Percentiles rank a stretch among this genome's conserved stretches.
phyloP scores from a whole-genome alignment of 164 flowering plant genomes.

The Kalanchoe fedtschenkoi region DNA sequence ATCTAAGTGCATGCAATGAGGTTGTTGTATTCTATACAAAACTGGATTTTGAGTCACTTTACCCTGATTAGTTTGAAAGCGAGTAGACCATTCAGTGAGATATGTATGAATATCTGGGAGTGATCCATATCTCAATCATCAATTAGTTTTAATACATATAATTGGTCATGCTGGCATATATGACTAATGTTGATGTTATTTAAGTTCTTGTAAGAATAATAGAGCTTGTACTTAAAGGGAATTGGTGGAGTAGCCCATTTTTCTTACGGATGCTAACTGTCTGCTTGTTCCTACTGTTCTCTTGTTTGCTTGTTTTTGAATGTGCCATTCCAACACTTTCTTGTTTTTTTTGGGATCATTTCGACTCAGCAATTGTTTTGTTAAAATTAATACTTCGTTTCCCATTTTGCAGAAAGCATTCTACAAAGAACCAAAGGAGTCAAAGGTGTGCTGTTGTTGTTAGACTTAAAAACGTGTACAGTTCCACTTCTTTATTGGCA shows the following conservation, averaged over 20 bases:
- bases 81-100: too few species aligned
- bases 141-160: neutral
- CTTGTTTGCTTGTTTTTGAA: neutral
- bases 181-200: neutral
- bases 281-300: neutral
- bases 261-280: neutral
- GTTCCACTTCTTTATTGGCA: neutral
- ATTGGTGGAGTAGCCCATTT: neutral
- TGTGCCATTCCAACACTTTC: neutral
- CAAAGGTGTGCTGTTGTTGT: slow-evolving; percentile 41
- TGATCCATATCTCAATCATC: neutral
- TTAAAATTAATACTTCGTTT: neutral
- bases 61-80: too few species aligned
- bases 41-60: too few species aligned
- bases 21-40: too few species aligned
- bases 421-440: slow-evolving; percentile 56
- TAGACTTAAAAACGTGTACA: neutral
- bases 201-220: neutral
- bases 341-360: neutral
- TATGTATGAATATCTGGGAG: too few species aligned
- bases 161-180: neutral
- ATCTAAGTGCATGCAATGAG: too few species aligned
- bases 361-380: neutral
- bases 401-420: slow-evolving; percentile 65
- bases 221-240: neutral